phyloP scores from a whole-genome alignment of 345 rosid genomes.

The Rhizophora apiculata region DNA sequence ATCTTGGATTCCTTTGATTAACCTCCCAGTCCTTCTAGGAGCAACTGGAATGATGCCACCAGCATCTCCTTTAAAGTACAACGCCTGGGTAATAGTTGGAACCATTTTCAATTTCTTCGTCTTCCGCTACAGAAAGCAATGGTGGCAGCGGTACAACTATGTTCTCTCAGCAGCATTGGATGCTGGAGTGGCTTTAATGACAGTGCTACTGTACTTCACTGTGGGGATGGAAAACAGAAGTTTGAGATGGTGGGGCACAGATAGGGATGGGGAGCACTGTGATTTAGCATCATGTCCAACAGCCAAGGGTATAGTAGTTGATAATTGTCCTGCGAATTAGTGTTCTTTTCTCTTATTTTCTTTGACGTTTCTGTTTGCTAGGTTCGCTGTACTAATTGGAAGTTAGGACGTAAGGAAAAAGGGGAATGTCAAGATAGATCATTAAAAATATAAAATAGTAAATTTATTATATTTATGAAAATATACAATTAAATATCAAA shows the following conservation, averaged over 20 bases:
- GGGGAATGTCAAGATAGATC: neutral
- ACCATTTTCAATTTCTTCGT: slow-evolving; percentile 77
- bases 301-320: slow-evolving; percentile 55
- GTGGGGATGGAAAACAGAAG: slow-evolving; percentile 54
- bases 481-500: too few species aligned
- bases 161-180: slow-evolving; percentile 80
- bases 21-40: slow-evolving; percentile 87
- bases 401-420: neutral
- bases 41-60: slow-evolving; percentile 78
- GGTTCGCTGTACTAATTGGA: slow-evolving; percentile 3
- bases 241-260: slow-evolving; percentile 72
- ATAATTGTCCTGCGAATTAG: slow-evolving; percentile 60
- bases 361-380: slow-evolving; percentile 3
- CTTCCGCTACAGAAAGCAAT: slow-evolving; percentile 61
- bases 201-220: slow-evolving; percentile 61
- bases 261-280: slow-evolving; percentile 84
- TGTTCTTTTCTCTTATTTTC: neutral
- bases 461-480: too few species aligned
- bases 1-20: slow-evolving; percentile 79
- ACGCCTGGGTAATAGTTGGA: slow-evolving; percentile 71
- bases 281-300: slow-evolving; percentile 73
- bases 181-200: slow-evolving; percentile 90
- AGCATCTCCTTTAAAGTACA: slow-evolving; percentile 74
- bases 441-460: too few species aligned
- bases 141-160: slow-evolving; percentile 94